phyloP scores from a whole-genome alignment of 176 grass and related monocot species.

The Cenchrus purpureus region DNA sequence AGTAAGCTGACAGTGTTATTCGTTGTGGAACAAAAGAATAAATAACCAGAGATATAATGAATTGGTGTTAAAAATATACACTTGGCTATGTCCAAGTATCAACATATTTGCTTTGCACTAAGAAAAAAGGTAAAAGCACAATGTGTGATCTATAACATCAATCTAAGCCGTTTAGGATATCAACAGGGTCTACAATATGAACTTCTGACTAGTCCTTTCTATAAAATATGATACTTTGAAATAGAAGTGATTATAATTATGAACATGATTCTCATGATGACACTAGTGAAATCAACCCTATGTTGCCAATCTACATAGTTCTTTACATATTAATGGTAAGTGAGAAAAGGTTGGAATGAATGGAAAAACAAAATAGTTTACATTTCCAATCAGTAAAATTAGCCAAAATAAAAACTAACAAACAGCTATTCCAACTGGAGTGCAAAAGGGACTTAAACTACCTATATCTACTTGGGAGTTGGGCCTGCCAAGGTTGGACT shows the following conservation, averaged over 20 bases:
- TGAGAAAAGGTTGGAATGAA: neutral
- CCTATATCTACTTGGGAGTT: no score
- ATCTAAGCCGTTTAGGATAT: neutral
- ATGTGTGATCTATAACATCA: conserved; percentile 14
- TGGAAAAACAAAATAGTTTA: neutral
- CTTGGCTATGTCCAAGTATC: conserved; percentile 13
- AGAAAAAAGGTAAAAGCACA: conserved; percentile 20
- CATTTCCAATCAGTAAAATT: conserved; percentile 4
- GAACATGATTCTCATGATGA: neutral
- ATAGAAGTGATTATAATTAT: neutral
- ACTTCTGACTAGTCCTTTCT: neutral
- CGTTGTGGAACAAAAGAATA: conserved; percentile 1
- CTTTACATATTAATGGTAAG: neutral
- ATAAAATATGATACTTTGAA: neutral
- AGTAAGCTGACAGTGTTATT: conserved; percentile 35
- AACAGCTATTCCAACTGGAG: no score
- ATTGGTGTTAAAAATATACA: conserved; percentile 21
- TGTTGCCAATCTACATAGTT: conserved; percentile 5
- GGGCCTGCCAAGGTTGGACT: no score
- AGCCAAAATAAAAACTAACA: neutral
- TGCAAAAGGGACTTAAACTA: no score
- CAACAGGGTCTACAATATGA: neutral
- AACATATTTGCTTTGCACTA: conserved; percentile 3
- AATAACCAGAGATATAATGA: neutral
- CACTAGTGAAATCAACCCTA: neutral